Evolutionary conservation across 768 basidiomycete genomes (phyloP), one percentile per base, ranked within the genome.

Genomic region (Solioccasus polychromus): DNA sequence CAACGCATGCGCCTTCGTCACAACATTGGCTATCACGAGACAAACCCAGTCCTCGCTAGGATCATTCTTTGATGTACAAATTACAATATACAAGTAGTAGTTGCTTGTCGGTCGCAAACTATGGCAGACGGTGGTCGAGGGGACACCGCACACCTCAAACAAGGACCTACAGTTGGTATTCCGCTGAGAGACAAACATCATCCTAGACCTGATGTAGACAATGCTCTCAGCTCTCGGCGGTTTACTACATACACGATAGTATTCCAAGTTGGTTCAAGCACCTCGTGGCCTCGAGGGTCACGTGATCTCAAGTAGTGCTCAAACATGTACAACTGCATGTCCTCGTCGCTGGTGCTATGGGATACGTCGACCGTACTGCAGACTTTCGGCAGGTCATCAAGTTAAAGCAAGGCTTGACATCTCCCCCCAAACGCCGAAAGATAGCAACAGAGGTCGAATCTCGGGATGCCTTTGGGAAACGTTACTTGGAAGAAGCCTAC

Each of bases 401-500:
- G 39, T 74, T 78, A 48, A 77, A 76, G 57, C 70, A 75, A 59
- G 63, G 55, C 31, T 48, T 35, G 32, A 38, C 65, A 19, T 65
- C 79, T 35, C 70, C 75, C n/a, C 52, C 64, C 24, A 83, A 81
- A 60, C 71, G 77, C 48, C 75, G 72, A 55, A 83, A 74, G 61
- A 50, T 72, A 34, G 58, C 58, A 18, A 45, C 61, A 26, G 73
- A 73, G 45, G 57, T 47, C 11, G 68, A 69, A 51, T 61, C 61
- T 53, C 69, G 70, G 39, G 68, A 67, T 39, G 62, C 71, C 52
- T 62, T 82, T 46, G 79, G 75, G 51, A 85, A 83, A 64, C 77
- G 80, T 54, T 93, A 85, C 64, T 59, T 91, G 42, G 65, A 73
- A 46, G 88, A 93, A 58, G 91, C 85, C 7, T 85, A 90, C 59